Conservation (phyloP, 768 basidiomycete species). For the Amanita thiersii region DNA sequence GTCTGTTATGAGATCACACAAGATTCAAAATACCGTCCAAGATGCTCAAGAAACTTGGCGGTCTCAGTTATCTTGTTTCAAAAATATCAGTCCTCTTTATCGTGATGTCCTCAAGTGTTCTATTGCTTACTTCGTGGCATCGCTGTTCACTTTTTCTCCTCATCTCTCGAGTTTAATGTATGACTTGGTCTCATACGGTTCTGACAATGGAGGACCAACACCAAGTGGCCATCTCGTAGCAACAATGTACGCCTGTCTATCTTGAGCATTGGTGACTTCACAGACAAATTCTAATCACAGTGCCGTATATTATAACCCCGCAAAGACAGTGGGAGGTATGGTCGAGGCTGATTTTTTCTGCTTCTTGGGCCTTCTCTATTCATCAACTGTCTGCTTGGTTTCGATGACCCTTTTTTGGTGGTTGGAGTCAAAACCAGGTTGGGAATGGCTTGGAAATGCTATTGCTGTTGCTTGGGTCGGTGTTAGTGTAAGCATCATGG, state of each 20-base stretch:
- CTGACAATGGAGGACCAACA: slow-evolving; percentile 47
- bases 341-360: slow-evolving; percentile 84
- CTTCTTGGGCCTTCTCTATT: slow-evolving; percentile 57
- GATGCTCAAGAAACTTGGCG: too few relatives aligned
- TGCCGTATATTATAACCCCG: slow-evolving; percentile 87
- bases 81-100: slow-evolving; percentile 24
- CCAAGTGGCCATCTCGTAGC: slow-evolving; percentile 89
- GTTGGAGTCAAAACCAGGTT: slow-evolving; percentile 62
- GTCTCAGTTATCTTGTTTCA: not conserved
- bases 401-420: slow-evolving; percentile 79
- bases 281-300: slow-evolving; percentile 23
- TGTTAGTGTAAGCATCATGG: slow-evolving; percentile 68
- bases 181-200: slow-evolving; percentile 44
- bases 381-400: slow-evolving; percentile 63
- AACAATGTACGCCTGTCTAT: slow-evolving; percentile 58
- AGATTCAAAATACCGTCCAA: too few relatives aligned
- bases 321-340: slow-evolving; percentile 90
- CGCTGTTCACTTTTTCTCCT: slow-evolving; percentile 87
- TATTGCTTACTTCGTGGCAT: slow-evolving; percentile 83
- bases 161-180: slow-evolving; percentile 63
- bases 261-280: not conserved
- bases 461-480: slow-evolving; percentile 80
- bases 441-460: slow-evolving; percentile 67
- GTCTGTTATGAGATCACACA: too few relatives aligned
- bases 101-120: slow-evolving; percentile 86